phyloP scores from a whole-genome alignment of 805 yeast genomes.

The Candida loeiensis region DNA sequence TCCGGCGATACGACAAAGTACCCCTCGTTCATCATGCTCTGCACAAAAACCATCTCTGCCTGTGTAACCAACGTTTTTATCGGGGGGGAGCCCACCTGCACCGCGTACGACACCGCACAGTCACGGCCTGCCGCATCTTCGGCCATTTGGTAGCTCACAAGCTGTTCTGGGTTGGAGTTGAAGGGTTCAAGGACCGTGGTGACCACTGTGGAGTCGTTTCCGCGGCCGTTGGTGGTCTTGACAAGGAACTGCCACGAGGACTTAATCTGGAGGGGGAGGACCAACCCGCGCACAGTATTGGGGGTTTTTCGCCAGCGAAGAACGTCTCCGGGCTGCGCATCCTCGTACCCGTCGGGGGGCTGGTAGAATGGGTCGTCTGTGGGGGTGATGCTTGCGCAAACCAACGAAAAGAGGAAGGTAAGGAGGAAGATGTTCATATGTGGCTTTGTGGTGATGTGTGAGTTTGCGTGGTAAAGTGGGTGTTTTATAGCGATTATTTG shows the following conservation, averaged over 20 bases:
- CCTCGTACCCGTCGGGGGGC: slow-evolving; percentile 16
- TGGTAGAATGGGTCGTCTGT: slow-evolving; percentile 15
- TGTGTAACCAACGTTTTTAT: slow-evolving; percentile 13
- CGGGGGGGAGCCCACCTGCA: slow-evolving; percentile 14
- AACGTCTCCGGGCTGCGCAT: slow-evolving; percentile 12
- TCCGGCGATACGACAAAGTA: slow-evolving; percentile 34
- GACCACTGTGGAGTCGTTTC: slow-evolving; percentile 18
- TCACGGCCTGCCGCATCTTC: slow-evolving; percentile 18
- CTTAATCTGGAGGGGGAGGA: slow-evolving; percentile 11
- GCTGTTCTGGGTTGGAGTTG: slow-evolving; percentile 20
- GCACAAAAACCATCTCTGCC: slow-evolving; percentile 14
- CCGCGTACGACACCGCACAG: slow-evolving; percentile 21
- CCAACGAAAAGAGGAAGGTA: no score
- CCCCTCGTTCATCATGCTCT: slow-evolving; percentile 21
- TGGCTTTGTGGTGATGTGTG: no score
- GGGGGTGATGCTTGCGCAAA: slow-evolving; percentile 7
- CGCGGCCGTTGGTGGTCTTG: slow-evolving; percentile 18
- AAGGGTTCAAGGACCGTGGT: slow-evolving; percentile 22
- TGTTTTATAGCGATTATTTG: no score
- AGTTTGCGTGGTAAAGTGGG: no score
- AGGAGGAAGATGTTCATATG: no score
- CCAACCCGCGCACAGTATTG: slow-evolving; percentile 11
- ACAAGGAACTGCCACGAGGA: slow-evolving; percentile 18
- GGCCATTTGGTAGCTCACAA: slow-evolving; percentile 19
- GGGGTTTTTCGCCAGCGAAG: slow-evolving; percentile 11